Evolutionary conservation across 2,329 filamentous ascomycete species (phyloP), one percentile per base, ranked within the genome.

Genomic region (Fusarium denticulatum): DNA sequence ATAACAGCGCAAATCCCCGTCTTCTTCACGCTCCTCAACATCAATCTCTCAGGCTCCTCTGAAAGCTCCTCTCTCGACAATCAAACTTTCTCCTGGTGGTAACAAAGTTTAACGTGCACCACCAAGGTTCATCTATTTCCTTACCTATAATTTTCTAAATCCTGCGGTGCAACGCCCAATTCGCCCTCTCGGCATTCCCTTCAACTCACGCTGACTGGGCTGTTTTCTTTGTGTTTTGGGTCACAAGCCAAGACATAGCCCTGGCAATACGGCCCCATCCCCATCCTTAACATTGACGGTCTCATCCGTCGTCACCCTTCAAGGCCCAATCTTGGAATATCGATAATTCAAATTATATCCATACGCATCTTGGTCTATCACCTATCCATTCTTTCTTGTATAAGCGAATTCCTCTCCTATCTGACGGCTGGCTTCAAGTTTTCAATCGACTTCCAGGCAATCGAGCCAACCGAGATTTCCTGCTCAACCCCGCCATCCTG

Each of bases 401-500:
- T 56, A 56, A 46, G 47, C 46, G 50, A 55, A 39, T 16, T 12
- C 42, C 26, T 60, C 61, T 42, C 69, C 60, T 61, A 56, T 59
- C 62, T 60, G 64, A 66, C 62, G 52, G 53, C 65, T 58, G 52
- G 59, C 30, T 43, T 69, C 59, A 47, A 75, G 71, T 67, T 56
- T 67, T 69, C 46, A 57, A 61, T 57, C 60, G 50, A 64, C 61
- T 60, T 69, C 66, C 59, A 58, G 65, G 69, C 66, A 64, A 66
- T 64, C 67, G 57, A 61, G 59, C 61, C 69, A 67, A 76, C 76
- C 64, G 64, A 76, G 72, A 78, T 78, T 78, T 78, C 64, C 68
- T 78, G 64, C 64, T 74, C 68, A 65, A 77, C 76, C 76, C 77
- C 73, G 73, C 73, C 76, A 72, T 75, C 72, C 67, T 68, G 57